phyloP scores from a whole-genome alignment of 805 yeast genomes.

The Martiniozyma abietophila region DNA sequence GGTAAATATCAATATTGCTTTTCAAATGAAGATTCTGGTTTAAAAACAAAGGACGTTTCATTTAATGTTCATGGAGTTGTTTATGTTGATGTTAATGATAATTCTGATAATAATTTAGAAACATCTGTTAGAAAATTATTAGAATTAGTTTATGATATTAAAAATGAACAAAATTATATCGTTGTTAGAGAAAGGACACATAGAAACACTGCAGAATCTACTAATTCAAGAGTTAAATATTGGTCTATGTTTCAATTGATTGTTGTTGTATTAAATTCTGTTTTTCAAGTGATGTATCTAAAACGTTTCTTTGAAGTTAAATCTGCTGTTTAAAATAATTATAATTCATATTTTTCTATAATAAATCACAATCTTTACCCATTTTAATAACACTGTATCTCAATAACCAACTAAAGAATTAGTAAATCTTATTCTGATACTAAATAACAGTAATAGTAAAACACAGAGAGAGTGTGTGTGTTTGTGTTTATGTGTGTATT shows the following conservation, averaged over 20 bases:
- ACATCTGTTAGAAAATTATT: conserved; percentile 69
- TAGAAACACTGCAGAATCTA: conserved; percentile 96
- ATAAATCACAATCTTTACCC: too few species aligned
- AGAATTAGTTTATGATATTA: conserved; percentile 74
- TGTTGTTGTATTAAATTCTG: conserved; percentile 76
- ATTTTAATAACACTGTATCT: too few species aligned
- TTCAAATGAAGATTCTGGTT: conserved; percentile 69
- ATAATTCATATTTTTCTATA: too few species aligned
- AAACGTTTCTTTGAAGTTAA: conserved; percentile 94
- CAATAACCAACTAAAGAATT: too few species aligned
- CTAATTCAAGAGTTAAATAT: conserved; percentile 94
- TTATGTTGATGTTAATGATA: conserved; percentile 62
- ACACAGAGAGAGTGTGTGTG: too few species aligned
- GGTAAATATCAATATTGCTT: conserved; percentile 89
- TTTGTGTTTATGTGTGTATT: too few species aligned
- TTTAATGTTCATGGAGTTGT: conserved; percentile 93
- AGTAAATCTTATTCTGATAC: too few species aligned
- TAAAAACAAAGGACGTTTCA: conserved; percentile 80
- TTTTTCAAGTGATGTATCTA: conserved; percentile 90
- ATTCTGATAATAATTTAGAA: conserved; percentile 71
- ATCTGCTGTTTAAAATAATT: conserved; percentile 70
- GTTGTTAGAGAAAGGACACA: conserved; percentile 95
- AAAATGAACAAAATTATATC: conserved; percentile 86
- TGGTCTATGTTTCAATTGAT: conserved; percentile 90
- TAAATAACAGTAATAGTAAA: too few species aligned